Base-by-base conservation (phyloP, 1,139 yeast genomes). In the Casaregolazyma suthepensis region DNA sequence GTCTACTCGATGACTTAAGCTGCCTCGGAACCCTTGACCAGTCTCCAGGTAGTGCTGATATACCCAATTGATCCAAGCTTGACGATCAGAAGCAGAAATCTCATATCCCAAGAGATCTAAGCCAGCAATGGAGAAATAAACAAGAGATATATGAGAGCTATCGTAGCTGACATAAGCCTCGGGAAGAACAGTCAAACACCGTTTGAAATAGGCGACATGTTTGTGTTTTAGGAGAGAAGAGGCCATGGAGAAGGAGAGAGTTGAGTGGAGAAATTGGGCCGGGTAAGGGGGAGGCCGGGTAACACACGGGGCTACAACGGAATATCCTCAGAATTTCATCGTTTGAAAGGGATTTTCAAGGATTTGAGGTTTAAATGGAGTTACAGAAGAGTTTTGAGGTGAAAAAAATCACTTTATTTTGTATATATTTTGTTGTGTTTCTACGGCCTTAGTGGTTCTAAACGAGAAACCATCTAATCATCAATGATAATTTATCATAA, bases 111-210 rank as follows among this genome's bases (percentile, higher is more conserved):
- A 63, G 9, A 86, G 59, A 15, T 76, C 78, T 20, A 88, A 73
- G 0, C 90, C 90, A 26, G 81, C 76, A 1, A 87, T 66, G 56
- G 87, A 76, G 65, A 88, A 87, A 66, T 82, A 86, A 1, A 82
- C 75, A 29, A 88, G 65, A 5, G 91, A 79, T 18, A 86, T 66
- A 56, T 79, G 82, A 58, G 84, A 84, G 20, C 89, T 77, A 63
- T 87, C 96, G 37, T 68, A 62, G 0, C 62, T 45, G 10, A 70
- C 66, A 49, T 63, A 70, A 6, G 58, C 62, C 6, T 59, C 53
- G 0, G 77, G 77, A 20, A 74, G 64, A 35, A 71, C 50, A 6
- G 61, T 59, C 37, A 73, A 63, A 47, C 66, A 65, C 23, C 73
- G 61, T 50, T 58, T 53, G 55, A 71, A 67, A 59, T 63, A 73